Evolutionary conservation across 495 filamentous ascomycete species (phyloP), one percentile per base, ranked within the genome.

Genomic region (Aeminium ludgeri): DNA sequence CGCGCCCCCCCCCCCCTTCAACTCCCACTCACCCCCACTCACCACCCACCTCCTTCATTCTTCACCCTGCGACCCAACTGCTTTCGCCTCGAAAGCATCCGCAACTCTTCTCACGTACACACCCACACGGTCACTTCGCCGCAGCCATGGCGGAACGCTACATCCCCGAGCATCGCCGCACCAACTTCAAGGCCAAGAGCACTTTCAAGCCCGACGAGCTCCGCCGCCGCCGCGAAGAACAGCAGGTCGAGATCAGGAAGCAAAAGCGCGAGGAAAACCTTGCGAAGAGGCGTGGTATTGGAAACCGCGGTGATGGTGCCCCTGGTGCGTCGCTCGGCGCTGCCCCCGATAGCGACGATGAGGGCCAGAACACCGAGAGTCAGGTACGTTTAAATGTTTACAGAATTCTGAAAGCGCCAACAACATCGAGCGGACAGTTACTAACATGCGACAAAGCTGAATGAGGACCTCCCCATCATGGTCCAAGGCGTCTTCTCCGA

Each of bases 171-270:
- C 91, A 99, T 73, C 85, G 91, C 57, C 89, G 91, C 56, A 93
- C 80, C 35, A 86, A 93, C 65, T 99, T 89, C 74, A 99, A 99
- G 76, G 91, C 91, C 45, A 91, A 89, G 70, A 82, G 78, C 59
- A 80, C 84, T 57, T 99, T 99, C 73, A 91, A 92, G 72, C 86
- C 86, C 50, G 91, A 99, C 61, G 91, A 99, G 67, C 78, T 99
- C 37, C 84, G 91, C 56, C 85, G 91, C 57, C 91, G 91, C 61
- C 91, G 91, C 60, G 91, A 99, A 58, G 91, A 99, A 62, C 83
- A 91, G 62, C 87, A 94, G 63, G 91, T 99, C 44, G 91, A 99
- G 70, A 96, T 99, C 55, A 73, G 91, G 46, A 94, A 91, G 69
- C 80, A 82, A 49, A 99, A 96, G 73, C 73, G 91, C 50, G 91